A percentile compares a stretch with the other conserved stretches of the same genome.
Conservation (phyloP, 805 yeast genomes). For the Candida boidinii region DNA sequence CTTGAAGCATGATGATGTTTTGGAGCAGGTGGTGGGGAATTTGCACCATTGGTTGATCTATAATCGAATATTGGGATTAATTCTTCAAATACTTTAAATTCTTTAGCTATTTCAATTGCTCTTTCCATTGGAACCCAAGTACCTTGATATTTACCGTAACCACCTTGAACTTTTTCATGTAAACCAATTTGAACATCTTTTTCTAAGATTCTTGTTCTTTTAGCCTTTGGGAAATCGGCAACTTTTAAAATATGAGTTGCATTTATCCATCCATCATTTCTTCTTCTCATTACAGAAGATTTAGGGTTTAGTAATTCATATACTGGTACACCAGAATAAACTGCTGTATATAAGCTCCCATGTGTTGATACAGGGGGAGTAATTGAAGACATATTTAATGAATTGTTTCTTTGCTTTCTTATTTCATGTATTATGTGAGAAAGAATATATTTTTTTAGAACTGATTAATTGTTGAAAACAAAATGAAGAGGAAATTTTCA, state of each 20-base stretch:
- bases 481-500: too few relatives aligned
- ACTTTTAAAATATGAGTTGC: slow-evolving; percentile 94
- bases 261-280: slow-evolving; percentile 76
- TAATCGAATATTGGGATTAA: slow-evolving; percentile 63
- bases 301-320: slow-evolving; percentile 64
- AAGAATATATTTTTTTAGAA: too few relatives aligned
- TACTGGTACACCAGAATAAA: slow-evolving; percentile 76
- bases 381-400: slow-evolving; percentile 15
- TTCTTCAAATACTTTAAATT: slow-evolving; percentile 53
- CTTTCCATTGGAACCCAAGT: slow-evolving; percentile 88
- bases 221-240: slow-evolving; percentile 91
- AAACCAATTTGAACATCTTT: slow-evolving; percentile 84
- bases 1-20: slow-evolving; percentile 60
- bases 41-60: slow-evolving; percentile 38
- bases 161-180: slow-evolving; percentile 95
- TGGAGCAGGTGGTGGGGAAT: slow-evolving; percentile 52
- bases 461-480: too few relatives aligned
- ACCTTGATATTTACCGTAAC: slow-evolving; percentile 94
- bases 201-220: slow-evolving; percentile 84
- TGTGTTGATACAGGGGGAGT: too few relatives aligned
- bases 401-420: too few relatives aligned
- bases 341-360: slow-evolving; percentile 55
- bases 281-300: slow-evolving; percentile 72
- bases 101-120: slow-evolving; percentile 60
- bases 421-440: too few relatives aligned